Conservation (phyloP, 805 yeast genomes). For the Blastobotrys attinorum region DNA sequence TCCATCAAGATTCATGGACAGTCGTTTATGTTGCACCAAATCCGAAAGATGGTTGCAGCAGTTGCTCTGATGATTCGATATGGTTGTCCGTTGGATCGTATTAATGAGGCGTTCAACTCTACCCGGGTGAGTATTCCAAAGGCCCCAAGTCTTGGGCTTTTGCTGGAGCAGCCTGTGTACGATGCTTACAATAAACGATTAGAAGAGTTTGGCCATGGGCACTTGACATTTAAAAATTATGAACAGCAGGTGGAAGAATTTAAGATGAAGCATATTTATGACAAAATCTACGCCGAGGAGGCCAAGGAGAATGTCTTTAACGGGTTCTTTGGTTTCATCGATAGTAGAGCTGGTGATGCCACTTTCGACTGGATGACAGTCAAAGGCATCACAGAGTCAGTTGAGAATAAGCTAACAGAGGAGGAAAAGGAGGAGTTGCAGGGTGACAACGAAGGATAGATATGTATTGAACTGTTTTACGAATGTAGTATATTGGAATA, state of each 20-base stretch:
- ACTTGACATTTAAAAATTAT: conserved; percentile 59
- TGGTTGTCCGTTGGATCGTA: conserved; percentile 72
- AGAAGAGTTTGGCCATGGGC: conserved; percentile 67
- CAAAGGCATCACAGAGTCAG: conserved; percentile 21
- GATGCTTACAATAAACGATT: conserved; percentile 72
- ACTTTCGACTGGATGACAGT: conserved; percentile 47
- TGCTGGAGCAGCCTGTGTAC: conserved; percentile 87
- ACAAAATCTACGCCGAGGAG: conserved; percentile 87
- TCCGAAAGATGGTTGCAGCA: conserved; percentile 96
- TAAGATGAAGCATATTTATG: conserved; percentile 83
- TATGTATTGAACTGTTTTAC: no score
- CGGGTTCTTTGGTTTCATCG: conserved; percentile 87
- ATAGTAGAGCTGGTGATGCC: conserved; percentile 62
- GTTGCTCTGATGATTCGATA: conserved; percentile 79
- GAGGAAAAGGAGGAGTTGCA: conserved; percentile 29
- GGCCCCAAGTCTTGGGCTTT: conserved; percentile 91
- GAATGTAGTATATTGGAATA: no score
- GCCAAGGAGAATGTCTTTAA: conserved; percentile 78
- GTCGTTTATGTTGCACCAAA: conserved; percentile 96
- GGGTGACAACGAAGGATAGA: conserved; percentile 25
- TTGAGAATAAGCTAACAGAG: conserved; percentile 21
- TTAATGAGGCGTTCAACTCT: conserved; percentile 66
- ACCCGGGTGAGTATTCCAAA: conserved; percentile 85
- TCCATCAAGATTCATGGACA: conserved; percentile 96
- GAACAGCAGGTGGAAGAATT: conserved; percentile 70